These are phyloP conservation scores for Conringia planisiliqua DNA, from an alignment of 345 rosid genomes.

Conservation along the genomic window DNA sequence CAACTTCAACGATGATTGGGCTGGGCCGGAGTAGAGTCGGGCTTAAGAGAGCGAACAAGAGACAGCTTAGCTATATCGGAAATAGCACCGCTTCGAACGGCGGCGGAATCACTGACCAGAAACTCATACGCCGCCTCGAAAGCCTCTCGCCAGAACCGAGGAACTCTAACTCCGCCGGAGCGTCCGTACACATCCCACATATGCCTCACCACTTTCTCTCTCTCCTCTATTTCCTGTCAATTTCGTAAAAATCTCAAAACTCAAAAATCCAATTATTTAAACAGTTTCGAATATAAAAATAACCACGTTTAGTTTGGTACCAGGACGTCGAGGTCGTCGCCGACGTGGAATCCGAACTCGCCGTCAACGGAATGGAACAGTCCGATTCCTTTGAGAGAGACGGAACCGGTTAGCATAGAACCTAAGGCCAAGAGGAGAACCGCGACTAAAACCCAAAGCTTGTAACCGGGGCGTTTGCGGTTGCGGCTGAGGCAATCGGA, in stretches of 20 bases:
- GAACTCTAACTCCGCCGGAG: slow-evolving; percentile 44
- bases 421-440: slow-evolving; percentile 69
- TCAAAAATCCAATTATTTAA: neutral
- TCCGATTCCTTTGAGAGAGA: slow-evolving; percentile 71
- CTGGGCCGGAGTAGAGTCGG: slow-evolving; percentile 33
- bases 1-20: slow-evolving; percentile 7
- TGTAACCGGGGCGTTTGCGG: slow-evolving; percentile 41
- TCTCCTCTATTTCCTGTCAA: slow-evolving; percentile 68
- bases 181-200: slow-evolving; percentile 86
- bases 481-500: neutral
- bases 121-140: slow-evolving; percentile 77
- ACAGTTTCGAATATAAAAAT: neutral
- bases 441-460: slow-evolving; percentile 66
- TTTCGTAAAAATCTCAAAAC: neutral
- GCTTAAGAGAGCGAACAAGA: slow-evolving; percentile 32
- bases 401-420: slow-evolving; percentile 82
- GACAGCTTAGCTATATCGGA: slow-evolving; percentile 82
- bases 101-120: slow-evolving; percentile 51
- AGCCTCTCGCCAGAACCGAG: slow-evolving; percentile 74
- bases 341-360: slow-evolving; percentile 28
- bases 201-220: slow-evolving; percentile 68
- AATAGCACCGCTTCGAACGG: slow-evolving; percentile 51
- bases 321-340: slow-evolving; percentile 68
- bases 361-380: slow-evolving; percentile 39
- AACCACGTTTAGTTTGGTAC: slow-evolving; percentile 24